Evolutionary conservation across 495 filamentous ascomycete species (phyloP), one percentile per base, ranked within the genome.

Genomic region (Copromyces sp.): DNA sequence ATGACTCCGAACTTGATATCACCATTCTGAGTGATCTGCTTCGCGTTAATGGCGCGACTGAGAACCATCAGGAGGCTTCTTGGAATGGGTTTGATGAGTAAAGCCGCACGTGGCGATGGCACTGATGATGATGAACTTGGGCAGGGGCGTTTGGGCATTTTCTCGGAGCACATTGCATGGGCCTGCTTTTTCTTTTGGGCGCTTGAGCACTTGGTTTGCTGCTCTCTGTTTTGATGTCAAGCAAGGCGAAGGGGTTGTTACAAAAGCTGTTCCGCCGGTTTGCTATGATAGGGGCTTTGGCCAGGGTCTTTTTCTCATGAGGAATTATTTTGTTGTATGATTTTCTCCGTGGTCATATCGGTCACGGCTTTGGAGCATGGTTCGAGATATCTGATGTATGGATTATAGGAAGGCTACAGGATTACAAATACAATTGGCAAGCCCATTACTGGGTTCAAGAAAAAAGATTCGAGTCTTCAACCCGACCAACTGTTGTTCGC

Each of bases 1-100:
- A 83, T 0, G 84, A 88, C 74, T 85, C 89, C 35, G 87, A 90
- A 73, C 84, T 93, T 69, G 91, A 94, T 71, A 83, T 90, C 40
- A 92, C 92, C 0, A 83, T 94, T 3, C 20, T 80, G 68, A 80
- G 74, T 32, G 72, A 73, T 9, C 39, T 80, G 65, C 32, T 78
- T 38, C 69, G 78, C 69, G 59, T 74, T 1, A 74, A 78, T 42
- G 73, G 69, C 68, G 45, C 11, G n/a, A 68, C 37, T 7, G 65
- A 35, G 6, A 41, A 40, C 40, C 45, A 69, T 12, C 20, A 65
- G 42, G 59, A 71, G 9, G 70, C 41, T 9, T 78, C 77, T 11
- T 85, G 81, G 83, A 77, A 84, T 39, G 83, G 83, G 69, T 76
- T 84, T 73, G 74, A 81, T 78, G 68, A 80, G 32, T n/a, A 35